A percentile compares a stretch with the other conserved stretches of the same genome.
Conservation (phyloP, 257 asterid genomes). For the Verbascum thapsus region DNA sequence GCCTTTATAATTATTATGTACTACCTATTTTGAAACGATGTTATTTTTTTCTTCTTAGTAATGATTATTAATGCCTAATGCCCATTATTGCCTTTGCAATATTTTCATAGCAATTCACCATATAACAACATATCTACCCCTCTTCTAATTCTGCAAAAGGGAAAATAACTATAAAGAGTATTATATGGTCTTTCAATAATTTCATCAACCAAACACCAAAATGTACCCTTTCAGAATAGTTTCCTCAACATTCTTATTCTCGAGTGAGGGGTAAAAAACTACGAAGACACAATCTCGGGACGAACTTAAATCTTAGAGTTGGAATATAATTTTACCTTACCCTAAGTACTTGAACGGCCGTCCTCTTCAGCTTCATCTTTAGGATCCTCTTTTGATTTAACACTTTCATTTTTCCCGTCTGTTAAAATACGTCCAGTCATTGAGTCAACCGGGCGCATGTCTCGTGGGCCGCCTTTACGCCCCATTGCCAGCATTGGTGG, state of each 20-base stretch:
- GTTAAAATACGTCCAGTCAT: conserved; percentile 69
- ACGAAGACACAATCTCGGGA: conserved; percentile 11
- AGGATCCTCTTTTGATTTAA: conserved; percentile 23
- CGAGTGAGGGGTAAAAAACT: conserved; percentile 3
- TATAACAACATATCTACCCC: not conserved
- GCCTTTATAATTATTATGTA: no score
- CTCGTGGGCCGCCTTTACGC: conserved; percentile 88
- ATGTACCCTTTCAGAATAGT: not conserved
- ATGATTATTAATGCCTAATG: no score
- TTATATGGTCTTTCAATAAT: conserved; percentile 14
- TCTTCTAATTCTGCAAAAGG: not conserved
- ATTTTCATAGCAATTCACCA: not conserved
- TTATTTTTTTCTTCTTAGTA: no score
- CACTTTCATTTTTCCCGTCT: conserved; percentile 31
- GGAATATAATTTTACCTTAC: conserved; percentile 13
- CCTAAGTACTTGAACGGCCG: conserved; percentile 26
- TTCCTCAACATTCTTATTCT: conserved; percentile 15
- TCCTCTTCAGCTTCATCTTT: conserved; percentile 39
- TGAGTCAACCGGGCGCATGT: conserved; percentile 73
- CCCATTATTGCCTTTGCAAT: no score
- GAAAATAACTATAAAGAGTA: no score
- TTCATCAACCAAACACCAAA: conserved; percentile 15
- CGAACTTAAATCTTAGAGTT: not conserved
- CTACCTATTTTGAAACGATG: no score
- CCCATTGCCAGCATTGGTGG: conserved; percentile 95